Base-by-base conservation (phyloP, 2,329 filamentous ascomycete genomes). In the Cryphonectria radicalis region DNA sequence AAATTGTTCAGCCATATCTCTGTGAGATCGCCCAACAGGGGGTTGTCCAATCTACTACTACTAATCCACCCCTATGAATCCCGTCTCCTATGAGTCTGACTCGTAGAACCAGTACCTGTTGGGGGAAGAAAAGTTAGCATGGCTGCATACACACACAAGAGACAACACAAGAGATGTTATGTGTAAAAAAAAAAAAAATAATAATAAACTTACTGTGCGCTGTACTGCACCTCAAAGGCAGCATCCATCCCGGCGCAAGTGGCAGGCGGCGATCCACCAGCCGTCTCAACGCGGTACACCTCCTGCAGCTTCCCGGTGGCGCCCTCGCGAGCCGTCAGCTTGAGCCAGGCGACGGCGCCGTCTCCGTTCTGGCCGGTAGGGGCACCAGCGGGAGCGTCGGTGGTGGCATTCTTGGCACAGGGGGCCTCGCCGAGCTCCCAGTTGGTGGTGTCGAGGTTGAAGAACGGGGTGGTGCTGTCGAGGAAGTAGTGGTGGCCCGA, bases 401-500 rank as follows among this genome's bases (percentile, higher is more conserved):
- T 84, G 8, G 86, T 84, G 63, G 83, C 87, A 72, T 87, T 84
- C 82, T 94, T 94, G 74, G 86, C 84, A 77, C 89, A 90, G 32
- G 87, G 83, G 1, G 85, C 88, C 71, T 90, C 85, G 40, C 90
- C 91, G 46, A 93, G 84, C 72, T 86, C 82, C 74, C 81, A 76
- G 71, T 80, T 76, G 0, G 82, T 78, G 1, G 88, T 90, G 80
- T 92, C 86, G 70, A 98, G 86, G 81, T 94, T 87, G 85, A 98
- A 98, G 80, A 92, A 91, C 0, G 95, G 92, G 0, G 92, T 92
- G 4, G 88, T 91, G 35, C 81, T 78, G 76, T 90, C 88, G 73
- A 84, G 84, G 86, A 98, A 97, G 87, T 89, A 97, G 84, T 97
- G 95, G 79, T 93, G 87, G 32, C 94, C 93, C 22, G 91, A 90